Evolutionary conservation across 2,329 filamentous ascomycete genomes (phyloP), one percentile per base, ranked within the genome.

Genomic region (Alternaria ethzedia): DNA sequence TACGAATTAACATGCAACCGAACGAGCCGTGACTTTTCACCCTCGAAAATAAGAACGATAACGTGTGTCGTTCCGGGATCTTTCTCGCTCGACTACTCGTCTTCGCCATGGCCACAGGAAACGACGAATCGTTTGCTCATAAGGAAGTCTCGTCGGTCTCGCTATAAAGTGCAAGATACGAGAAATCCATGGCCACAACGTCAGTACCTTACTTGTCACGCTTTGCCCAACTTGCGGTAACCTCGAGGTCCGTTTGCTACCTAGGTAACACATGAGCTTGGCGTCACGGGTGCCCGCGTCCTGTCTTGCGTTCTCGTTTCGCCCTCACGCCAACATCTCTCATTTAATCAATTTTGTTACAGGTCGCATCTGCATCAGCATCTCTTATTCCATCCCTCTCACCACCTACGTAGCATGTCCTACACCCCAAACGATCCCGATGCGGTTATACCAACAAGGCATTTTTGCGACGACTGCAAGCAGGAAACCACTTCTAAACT

Each of bases 111-210:
- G 15, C n/a, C 15, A 36, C 3, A 41, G n/a, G 8, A 41, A 6
- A 41, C 36, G 36, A 41, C n/a, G 36, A 17, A 41, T 41, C 36
- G n/a, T 41, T 41, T 41, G n/a, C 36, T 41, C 36, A 3, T 11
- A 41, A 1, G 5, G 9, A 17, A 17, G 15, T 41, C 32, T 41
- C 32, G 32, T 41, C 32, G 32, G 6, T 41, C n/a, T 41, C 36
- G 36, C 32, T 17, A 17, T 0, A 11, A 17, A 3, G 36, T 41
- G 3, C 36, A 41, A 17, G 0, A 41, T 17, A 9, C 15, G 15
- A 17, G 36, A 41, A 0, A 17, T 41, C 0, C 4, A 6, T 11
- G n/a, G 3, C 36, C 2, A 17, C 15, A 1, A 17, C 36, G 2
- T 10, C 5, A 3, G 36, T 41, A 41, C 1, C 3, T 41, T 0